phyloP scores from a whole-genome alignment of 306 rosid genomes.

The Acmispon strigosus region DNA sequence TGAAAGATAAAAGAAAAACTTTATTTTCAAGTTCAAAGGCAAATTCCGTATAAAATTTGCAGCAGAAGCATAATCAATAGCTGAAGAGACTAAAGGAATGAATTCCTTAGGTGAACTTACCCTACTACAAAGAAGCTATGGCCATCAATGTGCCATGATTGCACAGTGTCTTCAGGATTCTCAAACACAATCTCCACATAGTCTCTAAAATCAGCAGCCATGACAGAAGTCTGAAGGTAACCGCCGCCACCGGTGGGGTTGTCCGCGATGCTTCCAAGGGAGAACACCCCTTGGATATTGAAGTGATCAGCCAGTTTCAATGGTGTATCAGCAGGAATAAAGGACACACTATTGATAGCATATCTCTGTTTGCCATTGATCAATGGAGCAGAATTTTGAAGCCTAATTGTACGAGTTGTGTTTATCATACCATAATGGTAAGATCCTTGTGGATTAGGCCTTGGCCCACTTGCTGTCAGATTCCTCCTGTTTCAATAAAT shows the following conservation, averaged over 20 bases:
- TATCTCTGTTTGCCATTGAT: conserved; percentile 78
- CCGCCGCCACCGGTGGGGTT: conserved; percentile 55
- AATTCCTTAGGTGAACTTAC: conserved; percentile 31
- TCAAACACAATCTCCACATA: conserved; percentile 64
- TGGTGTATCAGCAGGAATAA: conserved; percentile 71
- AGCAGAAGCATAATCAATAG: background rate
- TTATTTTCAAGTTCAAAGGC: background rate
- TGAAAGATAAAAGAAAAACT: background rate
- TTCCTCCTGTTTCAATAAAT: conserved; percentile 44
- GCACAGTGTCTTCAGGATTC: conserved; percentile 63
- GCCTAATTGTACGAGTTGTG: conserved; percentile 60
- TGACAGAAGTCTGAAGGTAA: conserved; percentile 70
- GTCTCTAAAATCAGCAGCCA: conserved; percentile 65
- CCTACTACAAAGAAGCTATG: conserved; percentile 75
- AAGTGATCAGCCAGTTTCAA: conserved; percentile 80
- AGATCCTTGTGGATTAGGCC: conserved; percentile 93
- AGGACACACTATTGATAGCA: conserved; percentile 77
- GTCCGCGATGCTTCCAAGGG: conserved; percentile 54
- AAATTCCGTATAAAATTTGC: background rate
- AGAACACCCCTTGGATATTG: conserved; percentile 69
- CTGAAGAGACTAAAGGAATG: background rate
- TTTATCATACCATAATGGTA: conserved; percentile 82
- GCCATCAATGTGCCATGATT: conserved; percentile 86
- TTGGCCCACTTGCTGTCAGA: conserved; percentile 93
- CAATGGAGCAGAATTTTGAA: conserved; percentile 57